phyloP scores from a whole-genome alignment of 768 basidiomycete species.

The Cytidiella melzeri region DNA sequence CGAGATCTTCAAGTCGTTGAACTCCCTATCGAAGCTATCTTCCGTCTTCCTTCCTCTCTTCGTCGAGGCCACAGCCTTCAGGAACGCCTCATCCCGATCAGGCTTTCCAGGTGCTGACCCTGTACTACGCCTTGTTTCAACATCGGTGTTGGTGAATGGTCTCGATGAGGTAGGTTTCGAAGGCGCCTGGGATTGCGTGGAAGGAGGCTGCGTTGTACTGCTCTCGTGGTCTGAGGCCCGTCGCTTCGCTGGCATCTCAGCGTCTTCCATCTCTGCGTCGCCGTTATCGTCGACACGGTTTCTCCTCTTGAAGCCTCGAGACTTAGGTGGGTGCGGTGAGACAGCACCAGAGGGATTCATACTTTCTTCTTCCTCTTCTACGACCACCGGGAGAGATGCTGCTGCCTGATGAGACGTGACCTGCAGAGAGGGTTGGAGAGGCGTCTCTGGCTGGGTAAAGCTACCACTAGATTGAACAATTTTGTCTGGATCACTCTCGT shows the following conservation, averaged over 20 bases:
- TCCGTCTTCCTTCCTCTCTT: conserved; percentile 64
- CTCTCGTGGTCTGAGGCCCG: conserved; percentile 32
- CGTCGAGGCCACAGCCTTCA: conserved; percentile 68
- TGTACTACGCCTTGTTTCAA: conserved; percentile 3
- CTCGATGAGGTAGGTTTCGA: conserved; percentile 6
- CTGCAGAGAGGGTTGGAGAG: background rate
- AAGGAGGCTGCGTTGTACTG: conserved; percentile 23
- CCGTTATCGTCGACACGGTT: conserved; percentile 28
- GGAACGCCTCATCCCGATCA: conserved; percentile 63
- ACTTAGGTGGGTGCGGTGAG: conserved; percentile 6
- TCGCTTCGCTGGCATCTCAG: conserved; percentile 30
- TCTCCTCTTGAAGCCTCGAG: conserved; percentile 34
- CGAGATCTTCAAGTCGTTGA: conserved; percentile 68
- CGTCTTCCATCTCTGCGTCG: conserved; percentile 34
- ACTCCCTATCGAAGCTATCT: conserved; percentile 72
- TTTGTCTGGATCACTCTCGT: conserved; percentile 51
- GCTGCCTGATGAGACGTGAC: background rate
- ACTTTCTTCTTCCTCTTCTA: conserved; percentile 56
- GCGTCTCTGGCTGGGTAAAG: conserved; percentile 1
- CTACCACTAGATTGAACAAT: conserved; percentile 11
- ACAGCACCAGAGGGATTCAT: conserved; percentile 12
- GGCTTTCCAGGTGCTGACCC: conserved; percentile 42
- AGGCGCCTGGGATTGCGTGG: conserved; percentile 12
- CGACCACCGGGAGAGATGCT: conserved; percentile 27
- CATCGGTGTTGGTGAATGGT: conserved; percentile 16